Evolutionary conservation across 2,329 filamentous ascomycete genomes (phyloP), one percentile per base, ranked within the genome.

Genomic region (Rutstroemia sydowiana): DNA sequence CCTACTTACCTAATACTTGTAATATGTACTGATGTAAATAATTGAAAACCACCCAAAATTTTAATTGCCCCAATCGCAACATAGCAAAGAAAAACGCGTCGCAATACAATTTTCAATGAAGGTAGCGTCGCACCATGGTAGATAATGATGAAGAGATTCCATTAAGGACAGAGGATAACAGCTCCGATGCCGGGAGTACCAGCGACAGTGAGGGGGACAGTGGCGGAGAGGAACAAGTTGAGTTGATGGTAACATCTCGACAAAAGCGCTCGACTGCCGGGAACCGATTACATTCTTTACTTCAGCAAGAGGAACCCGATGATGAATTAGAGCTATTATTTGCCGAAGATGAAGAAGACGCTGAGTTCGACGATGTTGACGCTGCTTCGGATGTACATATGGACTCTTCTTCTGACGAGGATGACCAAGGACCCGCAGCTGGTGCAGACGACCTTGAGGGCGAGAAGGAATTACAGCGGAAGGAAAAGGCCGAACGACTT

Each of bases 351-450:
- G 48, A 81, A 52, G 75, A 85, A 53, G 83, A 87, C 61, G 74
- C 74, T 53, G 77, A 85, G 56, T 85, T 91, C 69, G 82, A 81
- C 49, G 85, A 90, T 62, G 80, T 76, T 6, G 84, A 77, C 28
- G 75, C 77, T 53, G 73, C 81, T 42, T 88, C 85, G 1, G 92
- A 96, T 65, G 83, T 88, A 59, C 84, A 88, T 43, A 85, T 96
- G 73, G 89, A 95, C 63, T 91, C 87, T 13, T 95, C 88, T 0
- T 88, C 83, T 0, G 87, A 88, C 57, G 86, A 90, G 43, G 88
- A 93, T 45, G 88, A 95, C 55, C 85, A 89, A 53, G 82, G 80
- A 68, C 74, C 82, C 47, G 75, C 85, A 53, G 69, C 71, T 34
- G 70, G 69, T 50, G 67, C 65, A 26, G 77, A 76, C 18, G 81